Evolutionary conservation across 192 early-diverging fungal species (phyloP).

Genomic region (Coemansia sp.): DNA sequence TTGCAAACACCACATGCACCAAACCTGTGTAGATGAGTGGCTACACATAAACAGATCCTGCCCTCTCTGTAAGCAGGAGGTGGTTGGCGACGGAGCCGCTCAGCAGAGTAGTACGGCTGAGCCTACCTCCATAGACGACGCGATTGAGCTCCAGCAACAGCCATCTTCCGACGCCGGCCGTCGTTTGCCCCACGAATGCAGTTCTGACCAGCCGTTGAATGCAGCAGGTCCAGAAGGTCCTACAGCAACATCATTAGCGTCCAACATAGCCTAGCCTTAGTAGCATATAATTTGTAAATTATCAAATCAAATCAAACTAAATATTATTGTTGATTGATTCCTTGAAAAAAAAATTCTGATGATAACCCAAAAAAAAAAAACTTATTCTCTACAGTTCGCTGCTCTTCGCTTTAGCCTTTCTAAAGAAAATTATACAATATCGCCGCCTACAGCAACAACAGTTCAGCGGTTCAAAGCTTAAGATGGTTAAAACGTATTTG

Average conservation of each 20-base stretch:
- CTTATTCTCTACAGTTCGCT: too few relatives aligned
- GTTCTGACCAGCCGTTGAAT: background rate
- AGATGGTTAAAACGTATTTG: conserved; percentile 67
- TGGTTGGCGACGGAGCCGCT: background rate
- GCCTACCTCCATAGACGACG: background rate
- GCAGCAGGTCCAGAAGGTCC: background rate
- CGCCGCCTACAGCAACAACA: background rate
- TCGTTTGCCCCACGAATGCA: background rate
- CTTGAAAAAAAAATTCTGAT: background rate
- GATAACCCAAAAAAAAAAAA: background rate
- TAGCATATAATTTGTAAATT: background rate
- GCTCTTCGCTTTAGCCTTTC: too few relatives aligned
- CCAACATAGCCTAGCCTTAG: background rate
- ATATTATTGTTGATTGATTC: too few relatives aligned
- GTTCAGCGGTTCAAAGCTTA: background rate
- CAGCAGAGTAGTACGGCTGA: background rate
- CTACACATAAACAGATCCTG: conserved; percentile 72
- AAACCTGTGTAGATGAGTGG: conserved; percentile 83
- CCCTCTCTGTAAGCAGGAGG: conserved; percentile 73
- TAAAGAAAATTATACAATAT: background rate
- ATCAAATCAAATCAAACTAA: background rate
- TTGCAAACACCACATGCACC: conserved; percentile 84
- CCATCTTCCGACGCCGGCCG: background rate
- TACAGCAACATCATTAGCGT: background rate
- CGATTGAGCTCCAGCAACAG: conserved; percentile 11